Percentiles rank a stretch among this genome's conserved stretches.
Conservation (phyloP, 768 basidiomycete genomes). For the Lactarius pseudohatsudake region DNA sequence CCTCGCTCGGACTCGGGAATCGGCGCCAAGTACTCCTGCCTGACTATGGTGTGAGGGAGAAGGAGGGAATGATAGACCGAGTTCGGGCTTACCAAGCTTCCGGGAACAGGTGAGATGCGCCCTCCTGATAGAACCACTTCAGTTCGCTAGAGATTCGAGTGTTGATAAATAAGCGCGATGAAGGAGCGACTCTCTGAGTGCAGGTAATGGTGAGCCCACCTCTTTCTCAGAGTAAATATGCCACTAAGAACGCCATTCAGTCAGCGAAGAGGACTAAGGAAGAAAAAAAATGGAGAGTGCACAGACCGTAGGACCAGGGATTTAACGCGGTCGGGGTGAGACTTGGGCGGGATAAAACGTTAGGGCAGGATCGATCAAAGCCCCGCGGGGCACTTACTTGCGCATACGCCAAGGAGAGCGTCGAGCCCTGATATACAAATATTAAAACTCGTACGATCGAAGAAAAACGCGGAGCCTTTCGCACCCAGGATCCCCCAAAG, state of each 20-base stretch:
- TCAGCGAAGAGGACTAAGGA: conserved; percentile 3
- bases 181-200: neutral
- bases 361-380: neutral
- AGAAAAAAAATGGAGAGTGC: neutral
- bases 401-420: conserved; percentile 81
- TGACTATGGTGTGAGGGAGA: conserved; percentile 34
- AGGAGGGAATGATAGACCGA: neutral
- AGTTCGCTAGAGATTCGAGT: conserved; percentile 56
- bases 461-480: conserved; percentile 20
- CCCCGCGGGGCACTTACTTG: conserved; percentile 47
- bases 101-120: conserved; percentile 78
- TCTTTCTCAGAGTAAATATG: conserved; percentile 84
- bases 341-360: conserved; percentile 39
- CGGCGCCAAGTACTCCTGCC: conserved; percentile 80
- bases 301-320: conserved; percentile 71
- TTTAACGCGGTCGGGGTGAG: conserved; percentile 79
- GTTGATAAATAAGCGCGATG: neutral
- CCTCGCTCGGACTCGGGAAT: conserved; percentile 79
- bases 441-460: neutral
- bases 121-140: conserved; percentile 90
- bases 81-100: conserved; percentile 67
- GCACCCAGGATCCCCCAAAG: conserved; percentile 91
- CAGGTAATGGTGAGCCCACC: conserved; percentile 40
- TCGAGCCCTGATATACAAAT: conserved; percentile 61
- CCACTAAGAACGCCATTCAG: conserved; percentile 48